These are phyloP conservation scores for Gnomoniopsis sp. DNA, from an alignment of 2,329 filamentous ascomycete genomes.

Conservation along the genomic window DNA sequence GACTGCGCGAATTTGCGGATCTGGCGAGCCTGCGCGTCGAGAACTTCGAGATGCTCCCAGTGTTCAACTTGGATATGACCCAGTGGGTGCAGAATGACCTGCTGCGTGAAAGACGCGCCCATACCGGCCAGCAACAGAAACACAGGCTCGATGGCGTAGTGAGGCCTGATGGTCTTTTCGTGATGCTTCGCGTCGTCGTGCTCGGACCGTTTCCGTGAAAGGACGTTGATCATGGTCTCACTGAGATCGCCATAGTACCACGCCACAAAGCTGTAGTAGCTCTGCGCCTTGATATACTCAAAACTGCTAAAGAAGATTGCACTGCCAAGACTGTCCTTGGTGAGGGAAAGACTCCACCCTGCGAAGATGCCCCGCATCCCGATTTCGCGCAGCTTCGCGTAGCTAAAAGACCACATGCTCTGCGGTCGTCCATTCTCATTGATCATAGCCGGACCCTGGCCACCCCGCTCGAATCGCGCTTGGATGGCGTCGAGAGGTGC, in stretches of 20 bases:
- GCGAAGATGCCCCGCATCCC: constrained; percentile 70
- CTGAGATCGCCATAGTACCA: constrained; percentile 64
- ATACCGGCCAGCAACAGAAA: constrained; percentile 69
- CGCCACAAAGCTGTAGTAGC: constrained; percentile 67
- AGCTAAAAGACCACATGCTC: constrained; percentile 72
- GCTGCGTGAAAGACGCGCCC: constrained; percentile 65
- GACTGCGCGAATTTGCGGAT: constrained; percentile 33
- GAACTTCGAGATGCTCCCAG: constrained; percentile 68
- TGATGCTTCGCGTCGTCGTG: constrained; percentile 18
- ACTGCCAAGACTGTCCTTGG: constrained; percentile 67
- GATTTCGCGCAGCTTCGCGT: constrained; percentile 66
- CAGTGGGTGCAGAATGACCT: constrained; percentile 67
- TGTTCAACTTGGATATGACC: constrained; percentile 69
- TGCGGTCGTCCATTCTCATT: constrained; percentile 37
- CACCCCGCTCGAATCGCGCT: constrained; percentile 58
- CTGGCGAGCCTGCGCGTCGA: constrained; percentile 58
- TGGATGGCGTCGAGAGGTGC: constrained; percentile 75
- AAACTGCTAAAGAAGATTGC: constrained; percentile 74
- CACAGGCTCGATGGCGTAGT: constrained; percentile 71
- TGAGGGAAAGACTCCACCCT: constrained; percentile 65
- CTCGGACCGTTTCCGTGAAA: constrained; percentile 44
- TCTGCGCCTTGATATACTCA: constrained; percentile 72
- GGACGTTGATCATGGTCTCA: constrained; percentile 46
- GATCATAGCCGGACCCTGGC: constrained; percentile 30
- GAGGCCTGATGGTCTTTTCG: constrained; percentile 60